Evolutionary conservation across 2,329 filamentous ascomycete genomes (phyloP), one percentile per base, ranked within the genome.

Genomic region (Keithomyces neogunnii): DNA sequence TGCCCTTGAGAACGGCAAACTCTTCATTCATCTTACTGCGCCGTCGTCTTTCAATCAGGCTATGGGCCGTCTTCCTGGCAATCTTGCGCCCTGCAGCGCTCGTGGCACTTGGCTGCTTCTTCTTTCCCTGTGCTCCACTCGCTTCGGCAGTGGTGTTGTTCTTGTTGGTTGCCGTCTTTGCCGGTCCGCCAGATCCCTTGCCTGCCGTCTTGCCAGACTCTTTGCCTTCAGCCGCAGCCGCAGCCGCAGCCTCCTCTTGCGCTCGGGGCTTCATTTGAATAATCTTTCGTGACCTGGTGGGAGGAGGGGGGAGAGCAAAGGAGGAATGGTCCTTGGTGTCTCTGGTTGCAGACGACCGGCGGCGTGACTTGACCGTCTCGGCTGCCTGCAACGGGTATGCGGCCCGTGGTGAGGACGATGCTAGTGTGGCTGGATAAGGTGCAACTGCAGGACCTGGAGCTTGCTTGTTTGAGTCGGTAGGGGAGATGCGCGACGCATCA

Each of bases 11-110:
- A 13, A 95, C 86, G 2, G 84, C 87, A 71, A 97, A 97, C 70
- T 97, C 93, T 66, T 97, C 92, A 60, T 99, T 97, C 92, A 97
- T 99, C 74, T 97, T 99, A 10, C 89, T 95, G 55, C 93, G 78
- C 60, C 93, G 75, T 52, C 92, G 75, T 45, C 93, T 78, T 72
- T 99, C 93, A 60, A 97, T 99, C 58, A 97, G 71, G 62, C 90
- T 96, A 64, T 99, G 93, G 9, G 93, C 93, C 2, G 92, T 97
- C 72, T 96, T 97, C 58, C 93, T 81, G 5, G 93, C 91, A 59
- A 93, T 95, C 73, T 96, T 97, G 51, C 90, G 80, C n/a, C 90
- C 90, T 1, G 91, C 90, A 1, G 88, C 88, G 59, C 87, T 95
- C 5, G 85, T 86, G 1, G 82, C 79, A 48, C 81, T 84, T 1